Base-by-base conservation (phyloP, 2,329 filamentous ascomycete species). In the Colletotrichum sojae region DNA sequence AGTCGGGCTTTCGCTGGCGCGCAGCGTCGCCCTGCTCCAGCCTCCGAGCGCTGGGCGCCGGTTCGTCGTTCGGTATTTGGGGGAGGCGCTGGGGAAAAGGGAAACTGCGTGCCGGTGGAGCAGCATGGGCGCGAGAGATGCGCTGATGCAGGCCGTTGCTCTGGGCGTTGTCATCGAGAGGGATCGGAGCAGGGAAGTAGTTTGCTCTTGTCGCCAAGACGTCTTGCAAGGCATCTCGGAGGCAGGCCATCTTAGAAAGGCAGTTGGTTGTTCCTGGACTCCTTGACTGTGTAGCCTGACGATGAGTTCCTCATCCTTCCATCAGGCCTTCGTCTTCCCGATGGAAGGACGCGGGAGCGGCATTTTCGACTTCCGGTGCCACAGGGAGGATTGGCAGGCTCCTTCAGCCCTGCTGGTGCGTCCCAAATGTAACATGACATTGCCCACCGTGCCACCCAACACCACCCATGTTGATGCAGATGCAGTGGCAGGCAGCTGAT, bases 151-250 rank as follows among this genome's bases (percentile, higher is more conserved):
- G 36, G 27, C 53, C 18, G 18, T 27, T 52, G 57, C 53, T 64
- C 65, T 68, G 39, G 65, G 60, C 65, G 53, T 20, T 67, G 64
- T 65, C 65, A 68, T 65, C 53, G 61, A 65, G 16, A n/a, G 31
- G 22, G 65, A 68, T 49, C 60, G n/a, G 60, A 68, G 61, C 61
- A 52, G 16, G 60, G 65, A 25, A 16, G 20, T 27, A 13, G 43
- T n/a, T n/a, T 49, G 48, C 39, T 43, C 43, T 31, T 46, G 55
- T 25, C 27, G 48, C 54, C 31, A 51, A 36, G 27, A 3, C 36
- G 27, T 40, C 40, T 39, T 36, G 45, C 31, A 36, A 46, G 46
- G 25, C 36, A 36, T 36, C 31, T 36, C 31, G 31, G 31, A 36
- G 31, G 9, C 31, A 36, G 31, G 31, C 8, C 31, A 10, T 36